These are phyloP conservation scores for Phialemonium atrogriseum DNA, from an alignment of 2,329 filamentous ascomycete species.

Conservation along the genomic window DNA sequence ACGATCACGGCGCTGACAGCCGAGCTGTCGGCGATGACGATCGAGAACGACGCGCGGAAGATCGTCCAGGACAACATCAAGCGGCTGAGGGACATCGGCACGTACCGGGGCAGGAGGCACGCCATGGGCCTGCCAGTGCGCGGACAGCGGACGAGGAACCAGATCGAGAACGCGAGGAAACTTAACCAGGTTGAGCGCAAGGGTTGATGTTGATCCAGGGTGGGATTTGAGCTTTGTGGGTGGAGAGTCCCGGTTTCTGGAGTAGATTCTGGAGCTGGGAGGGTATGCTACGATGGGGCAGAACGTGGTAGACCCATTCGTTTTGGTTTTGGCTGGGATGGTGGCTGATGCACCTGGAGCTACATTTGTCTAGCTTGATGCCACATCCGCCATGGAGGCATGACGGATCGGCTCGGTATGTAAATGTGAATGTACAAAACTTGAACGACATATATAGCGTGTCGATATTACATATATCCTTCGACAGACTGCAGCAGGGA, in stretches of 20 bases:
- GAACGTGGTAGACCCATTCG: too few species aligned
- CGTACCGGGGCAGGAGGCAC: slow-evolving; percentile 81
- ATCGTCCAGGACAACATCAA: slow-evolving; percentile 77
- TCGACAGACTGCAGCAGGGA: too few species aligned
- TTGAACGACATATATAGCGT: too few species aligned
- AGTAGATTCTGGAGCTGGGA: background rate
- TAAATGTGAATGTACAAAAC: too few species aligned
- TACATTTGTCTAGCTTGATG: too few species aligned
- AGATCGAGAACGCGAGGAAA: slow-evolving; percentile 52
- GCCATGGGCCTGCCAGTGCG: slow-evolving; percentile 87
- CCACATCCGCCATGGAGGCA: too few species aligned
- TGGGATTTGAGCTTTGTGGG: background rate
- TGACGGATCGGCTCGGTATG: too few species aligned
- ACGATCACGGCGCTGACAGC: slow-evolving; percentile 76
- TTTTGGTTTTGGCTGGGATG: too few species aligned
- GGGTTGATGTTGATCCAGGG: slow-evolving; percentile 22
- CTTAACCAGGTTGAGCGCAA: slow-evolving; percentile 50
- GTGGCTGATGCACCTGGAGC: too few species aligned
- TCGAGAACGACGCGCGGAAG: slow-evolving; percentile 80
- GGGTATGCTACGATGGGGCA: background rate
- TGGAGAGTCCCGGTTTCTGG: slow-evolving; percentile 1
- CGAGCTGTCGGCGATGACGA: slow-evolving; percentile 83
- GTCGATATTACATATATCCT: too few species aligned
- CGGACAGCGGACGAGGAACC: slow-evolving; percentile 80
- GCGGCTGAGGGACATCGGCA: slow-evolving; percentile 81